phyloP scores from a whole-genome alignment of 768 basidiomycete species.

The Pleurotus citrinopileatus region DNA sequence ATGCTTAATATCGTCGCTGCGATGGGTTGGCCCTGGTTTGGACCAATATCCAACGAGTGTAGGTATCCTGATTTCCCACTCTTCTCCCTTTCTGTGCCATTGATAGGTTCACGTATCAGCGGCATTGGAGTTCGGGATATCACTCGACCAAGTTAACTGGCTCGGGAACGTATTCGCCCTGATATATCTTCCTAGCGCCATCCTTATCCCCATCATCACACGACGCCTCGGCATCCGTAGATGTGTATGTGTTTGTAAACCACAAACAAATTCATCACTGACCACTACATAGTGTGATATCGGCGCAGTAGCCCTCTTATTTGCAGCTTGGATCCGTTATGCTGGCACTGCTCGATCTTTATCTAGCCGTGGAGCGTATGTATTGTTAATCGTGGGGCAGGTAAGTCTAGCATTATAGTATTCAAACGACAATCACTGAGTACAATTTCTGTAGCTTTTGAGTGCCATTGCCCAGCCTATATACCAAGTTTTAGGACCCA shows the following conservation, averaged over 20 bases:
- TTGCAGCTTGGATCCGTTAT: constrained; percentile 77
- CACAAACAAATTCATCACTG: background rate
- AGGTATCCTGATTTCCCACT: constrained; percentile 13
- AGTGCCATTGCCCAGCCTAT: constrained; percentile 65
- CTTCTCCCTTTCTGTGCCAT: background rate
- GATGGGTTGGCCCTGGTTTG: constrained; percentile 81
- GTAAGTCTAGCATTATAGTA: constrained; percentile 30
- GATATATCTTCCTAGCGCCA: constrained; percentile 59
- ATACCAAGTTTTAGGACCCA: constrained; percentile 76
- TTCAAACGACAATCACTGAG: background rate
- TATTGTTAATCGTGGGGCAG: constrained; percentile 70
- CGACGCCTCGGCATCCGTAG: constrained; percentile 57
- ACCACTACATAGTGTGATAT: constrained; percentile 52
- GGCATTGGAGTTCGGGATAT: constrained; percentile 61
- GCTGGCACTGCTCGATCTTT: constrained; percentile 62
- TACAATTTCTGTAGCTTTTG: constrained; percentile 42
- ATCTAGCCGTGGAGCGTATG: constrained; percentile 50
- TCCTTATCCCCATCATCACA: constrained; percentile 57
- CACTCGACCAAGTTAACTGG: constrained; percentile 77
- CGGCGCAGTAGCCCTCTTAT: constrained; percentile 48
- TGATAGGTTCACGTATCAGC: constrained; percentile 38
- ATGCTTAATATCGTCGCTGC: constrained; percentile 60
- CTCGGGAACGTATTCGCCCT: constrained; percentile 66
- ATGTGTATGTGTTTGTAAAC: constrained; percentile 45
- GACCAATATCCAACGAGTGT: constrained; percentile 76